Conservation (phyloP, 2,329 filamentous ascomycete genomes). For the Rhinocladiella mackenziei region DNA sequence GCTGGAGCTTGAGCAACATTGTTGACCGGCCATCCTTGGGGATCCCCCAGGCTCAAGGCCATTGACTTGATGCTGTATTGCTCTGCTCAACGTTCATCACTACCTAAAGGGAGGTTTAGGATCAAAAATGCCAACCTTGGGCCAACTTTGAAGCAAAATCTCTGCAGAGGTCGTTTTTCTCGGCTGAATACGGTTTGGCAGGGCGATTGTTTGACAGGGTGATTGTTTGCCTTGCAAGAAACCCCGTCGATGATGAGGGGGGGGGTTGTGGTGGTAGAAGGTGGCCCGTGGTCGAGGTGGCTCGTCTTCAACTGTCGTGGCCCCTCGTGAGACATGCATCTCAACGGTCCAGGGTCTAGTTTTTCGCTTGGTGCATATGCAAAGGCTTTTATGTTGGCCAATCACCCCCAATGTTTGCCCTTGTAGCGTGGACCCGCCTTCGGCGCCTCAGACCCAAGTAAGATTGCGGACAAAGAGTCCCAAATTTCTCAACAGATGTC, state of each 20-base stretch:
- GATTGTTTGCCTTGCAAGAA: slow-evolving; percentile 18
- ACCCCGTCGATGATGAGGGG: slow-evolving; percentile 15
- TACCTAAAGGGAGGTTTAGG: slow-evolving; percentile 18
- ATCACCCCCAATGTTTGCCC: slow-evolving; percentile 2
- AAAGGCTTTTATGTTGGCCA: slow-evolving; percentile 21
- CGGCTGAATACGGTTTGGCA: slow-evolving; percentile 2
- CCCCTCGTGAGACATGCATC: slow-evolving; percentile 21
- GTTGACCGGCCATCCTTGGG: slow-evolving; percentile 16
- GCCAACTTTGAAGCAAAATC: slow-evolving; percentile 7
- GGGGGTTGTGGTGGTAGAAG: slow-evolving; percentile 12
- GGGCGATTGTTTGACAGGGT: too few species aligned
- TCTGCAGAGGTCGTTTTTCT: slow-evolving; percentile 1
- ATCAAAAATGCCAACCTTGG: slow-evolving; percentile 3
- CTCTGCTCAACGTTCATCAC: slow-evolving; percentile 21
- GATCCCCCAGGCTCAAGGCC: slow-evolving; percentile 18
- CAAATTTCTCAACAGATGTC: neutral
- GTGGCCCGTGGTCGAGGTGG: slow-evolving; percentile 10
- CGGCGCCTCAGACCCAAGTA: slow-evolving; percentile 15
- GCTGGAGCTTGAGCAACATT: slow-evolving; percentile 16
- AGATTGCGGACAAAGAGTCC: slow-evolving; percentile 19
- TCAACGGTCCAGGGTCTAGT: slow-evolving; percentile 18
- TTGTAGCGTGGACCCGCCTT: slow-evolving; percentile 12
- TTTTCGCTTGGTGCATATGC: slow-evolving; percentile 19
- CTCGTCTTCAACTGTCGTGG: slow-evolving; percentile 19
- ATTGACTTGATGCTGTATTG: slow-evolving; percentile 20